Conservation (phyloP, 768 basidiomycete genomes). For the Tremella yokohamensis region DNA sequence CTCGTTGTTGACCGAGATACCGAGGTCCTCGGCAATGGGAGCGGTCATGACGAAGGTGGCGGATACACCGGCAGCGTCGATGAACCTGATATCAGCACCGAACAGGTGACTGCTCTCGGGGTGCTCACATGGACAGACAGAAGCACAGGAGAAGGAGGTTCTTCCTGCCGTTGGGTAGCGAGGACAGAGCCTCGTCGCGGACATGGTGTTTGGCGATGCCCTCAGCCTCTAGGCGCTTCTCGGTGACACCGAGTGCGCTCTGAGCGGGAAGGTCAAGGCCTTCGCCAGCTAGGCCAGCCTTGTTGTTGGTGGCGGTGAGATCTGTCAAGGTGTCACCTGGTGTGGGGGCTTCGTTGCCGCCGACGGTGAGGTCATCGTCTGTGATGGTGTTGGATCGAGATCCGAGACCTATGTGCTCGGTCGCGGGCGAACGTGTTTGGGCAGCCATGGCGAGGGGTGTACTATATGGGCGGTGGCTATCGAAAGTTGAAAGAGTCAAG, state of each 20-base stretch:
- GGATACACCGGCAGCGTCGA: constrained; percentile 41
- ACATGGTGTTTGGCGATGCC: neutral
- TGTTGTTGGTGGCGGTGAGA: neutral
- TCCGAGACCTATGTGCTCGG: no score
- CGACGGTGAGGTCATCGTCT: neutral
- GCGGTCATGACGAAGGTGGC: constrained; percentile 47
- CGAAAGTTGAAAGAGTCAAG: no score
- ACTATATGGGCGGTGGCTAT: no score
- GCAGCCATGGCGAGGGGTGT: no score
- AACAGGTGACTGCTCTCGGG: constrained; percentile 1
- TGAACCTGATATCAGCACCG: neutral
- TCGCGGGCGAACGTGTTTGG: no score
- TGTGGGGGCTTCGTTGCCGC: neutral
- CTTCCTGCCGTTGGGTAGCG: constrained; percentile 26
- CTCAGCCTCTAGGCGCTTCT: neutral
- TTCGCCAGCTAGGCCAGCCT: no score
- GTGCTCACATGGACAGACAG: constrained; percentile 37
- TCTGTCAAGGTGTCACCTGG: neutral
- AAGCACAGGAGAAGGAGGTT: constrained; percentile 34
- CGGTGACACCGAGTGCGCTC: constrained; percentile 1
- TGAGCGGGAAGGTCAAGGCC: neutral
- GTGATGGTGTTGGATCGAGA: constrained; percentile 2
- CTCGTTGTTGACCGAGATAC: constrained; percentile 25
- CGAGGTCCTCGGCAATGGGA: constrained; percentile 38
- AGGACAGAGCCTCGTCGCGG: constrained; percentile 17